Evolutionary conservation across 768 basidiomycete genomes (phyloP).

Genomic region (Boletales sp.): DNA sequence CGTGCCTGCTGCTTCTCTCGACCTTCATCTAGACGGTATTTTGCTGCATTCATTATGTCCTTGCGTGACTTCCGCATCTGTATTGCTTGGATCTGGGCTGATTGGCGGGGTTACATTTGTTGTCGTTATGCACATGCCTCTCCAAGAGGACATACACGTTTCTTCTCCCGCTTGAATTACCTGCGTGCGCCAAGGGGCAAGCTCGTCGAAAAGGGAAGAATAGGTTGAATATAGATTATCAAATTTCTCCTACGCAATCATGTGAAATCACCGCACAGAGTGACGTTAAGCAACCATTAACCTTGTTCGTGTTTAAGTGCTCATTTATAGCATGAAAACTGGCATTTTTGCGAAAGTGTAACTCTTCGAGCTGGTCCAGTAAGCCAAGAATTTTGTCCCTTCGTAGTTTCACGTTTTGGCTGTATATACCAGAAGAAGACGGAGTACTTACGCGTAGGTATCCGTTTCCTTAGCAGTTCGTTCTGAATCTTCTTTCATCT

Average conservation of each 20-base stretch:
- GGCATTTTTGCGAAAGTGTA: constrained; percentile 12
- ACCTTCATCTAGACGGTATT: constrained; percentile 33
- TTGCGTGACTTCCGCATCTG: constrained; percentile 34
- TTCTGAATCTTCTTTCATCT: constrained; percentile 9
- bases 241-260: constrained; percentile 19
- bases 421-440: neutral
- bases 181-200: constrained; percentile 29
- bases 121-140: neutral
- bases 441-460: constrained; percentile 22
- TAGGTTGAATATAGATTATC: constrained; percentile 18
- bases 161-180: constrained; percentile 31
- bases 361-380: constrained; percentile 22
- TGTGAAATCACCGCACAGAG: constrained; percentile 4
- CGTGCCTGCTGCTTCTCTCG: constrained; percentile 38
- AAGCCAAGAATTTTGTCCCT: constrained; percentile 19
- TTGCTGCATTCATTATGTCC: constrained; percentile 31
- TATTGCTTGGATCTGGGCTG: constrained; percentile 31
- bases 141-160: constrained; percentile 26
- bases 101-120: constrained; percentile 3
- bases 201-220: constrained; percentile 28
- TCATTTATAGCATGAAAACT: constrained; percentile 5
- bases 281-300: neutral
- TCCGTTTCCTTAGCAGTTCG: constrained; percentile 24
- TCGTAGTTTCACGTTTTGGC: neutral
- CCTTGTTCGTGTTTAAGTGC: constrained; percentile 13